A percentile compares a stretch with the other conserved stretches of the same genome.
Evolutionary conservation across 176 grass and related monocot species (phyloP).

Genomic region (Canna indica): DNA sequence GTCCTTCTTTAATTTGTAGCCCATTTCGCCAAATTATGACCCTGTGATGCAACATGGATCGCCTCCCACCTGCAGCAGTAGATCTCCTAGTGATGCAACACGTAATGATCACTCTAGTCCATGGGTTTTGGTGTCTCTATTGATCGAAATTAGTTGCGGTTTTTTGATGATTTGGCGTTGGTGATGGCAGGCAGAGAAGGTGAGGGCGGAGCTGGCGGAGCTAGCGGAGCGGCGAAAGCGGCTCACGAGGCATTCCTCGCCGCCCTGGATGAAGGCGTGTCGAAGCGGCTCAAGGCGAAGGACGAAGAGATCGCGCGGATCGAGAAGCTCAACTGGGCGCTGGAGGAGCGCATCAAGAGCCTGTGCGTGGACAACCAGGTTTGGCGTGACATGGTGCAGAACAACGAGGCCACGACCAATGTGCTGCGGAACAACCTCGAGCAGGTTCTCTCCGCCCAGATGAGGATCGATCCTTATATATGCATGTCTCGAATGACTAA

Average conservation of each 20-base stretch:
- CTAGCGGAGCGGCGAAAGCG: slow-evolving; percentile 35
- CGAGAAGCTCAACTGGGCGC: slow-evolving; percentile 36
- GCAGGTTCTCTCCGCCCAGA: too few relatives aligned
- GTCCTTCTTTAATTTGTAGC: too few relatives aligned
- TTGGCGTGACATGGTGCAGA: slow-evolving; percentile 57
- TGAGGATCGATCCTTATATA: too few relatives aligned
- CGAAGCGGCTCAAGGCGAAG: slow-evolving; percentile 38
- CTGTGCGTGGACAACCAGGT: slow-evolving; percentile 43
- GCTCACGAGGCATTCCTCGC: slow-evolving; percentile 20
- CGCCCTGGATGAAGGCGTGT: slow-evolving; percentile 28
- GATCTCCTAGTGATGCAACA: slow-evolving; percentile 43
- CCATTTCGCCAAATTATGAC: too few relatives aligned
- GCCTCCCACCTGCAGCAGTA: slow-evolving; percentile 39
- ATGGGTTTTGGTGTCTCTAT: not conserved
- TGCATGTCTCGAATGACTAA: too few relatives aligned
- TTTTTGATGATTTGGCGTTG: not conserved
- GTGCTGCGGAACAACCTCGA: slow-evolving; percentile 45
- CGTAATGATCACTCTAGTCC: slow-evolving; percentile 24
- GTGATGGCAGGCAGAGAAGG: slow-evolving; percentile 32
- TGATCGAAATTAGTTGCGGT: not conserved
- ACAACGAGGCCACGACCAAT: slow-evolving; percentile 36
- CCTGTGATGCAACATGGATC: too few relatives aligned
- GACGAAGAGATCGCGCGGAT: slow-evolving; percentile 48
- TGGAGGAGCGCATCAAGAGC: slow-evolving; percentile 39
- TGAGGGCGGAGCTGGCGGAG: slow-evolving; percentile 36